These are phyloP conservation scores for Scedosporium aurantiacum DNA, from an alignment of 2,329 filamentous ascomycete genomes.

Conservation along the genomic window DNA sequence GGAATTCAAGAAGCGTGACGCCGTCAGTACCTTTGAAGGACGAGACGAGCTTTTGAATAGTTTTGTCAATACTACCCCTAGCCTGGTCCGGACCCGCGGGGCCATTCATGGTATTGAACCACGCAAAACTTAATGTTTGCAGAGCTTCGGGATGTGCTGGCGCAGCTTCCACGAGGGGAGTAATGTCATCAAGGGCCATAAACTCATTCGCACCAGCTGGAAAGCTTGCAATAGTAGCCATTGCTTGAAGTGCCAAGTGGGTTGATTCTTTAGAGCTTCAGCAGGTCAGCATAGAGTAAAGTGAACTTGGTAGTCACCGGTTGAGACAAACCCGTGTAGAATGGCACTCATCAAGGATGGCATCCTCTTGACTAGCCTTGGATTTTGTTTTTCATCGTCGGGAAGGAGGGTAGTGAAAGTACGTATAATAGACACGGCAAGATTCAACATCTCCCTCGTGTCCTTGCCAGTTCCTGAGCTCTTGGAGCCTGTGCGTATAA, in stretches of 20 bases:
- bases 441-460: constrained; percentile 48
- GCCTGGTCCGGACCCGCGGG: constrained; percentile 17
- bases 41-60: constrained; percentile 36
- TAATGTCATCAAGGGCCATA: constrained; percentile 37
- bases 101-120: constrained; percentile 36
- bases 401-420: constrained; percentile 50
- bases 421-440: constrained; percentile 52
- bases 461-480: constrained; percentile 24
- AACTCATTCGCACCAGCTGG: constrained; percentile 38
- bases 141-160: constrained; percentile 41
- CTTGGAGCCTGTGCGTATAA: constrained; percentile 43
- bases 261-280: constrained; percentile 41
- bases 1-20: constrained; percentile 46
- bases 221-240: constrained; percentile 43
- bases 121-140: constrained; percentile 44
- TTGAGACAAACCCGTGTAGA: constrained; percentile 36
- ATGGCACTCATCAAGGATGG: constrained; percentile 41
- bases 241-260: constrained; percentile 41
- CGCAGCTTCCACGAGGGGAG: constrained; percentile 45
- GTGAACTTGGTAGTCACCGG: not conserved
- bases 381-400: constrained; percentile 28
- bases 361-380: constrained; percentile 41
- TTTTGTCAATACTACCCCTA: constrained; percentile 33
- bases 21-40: constrained; percentile 49
- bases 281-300: not conserved